Evolutionary conservation across 1,284 basidiomycete genomes (phyloP), one percentile per base, ranked within the genome.

Genomic region (Malassezia cuniculi): DNA sequence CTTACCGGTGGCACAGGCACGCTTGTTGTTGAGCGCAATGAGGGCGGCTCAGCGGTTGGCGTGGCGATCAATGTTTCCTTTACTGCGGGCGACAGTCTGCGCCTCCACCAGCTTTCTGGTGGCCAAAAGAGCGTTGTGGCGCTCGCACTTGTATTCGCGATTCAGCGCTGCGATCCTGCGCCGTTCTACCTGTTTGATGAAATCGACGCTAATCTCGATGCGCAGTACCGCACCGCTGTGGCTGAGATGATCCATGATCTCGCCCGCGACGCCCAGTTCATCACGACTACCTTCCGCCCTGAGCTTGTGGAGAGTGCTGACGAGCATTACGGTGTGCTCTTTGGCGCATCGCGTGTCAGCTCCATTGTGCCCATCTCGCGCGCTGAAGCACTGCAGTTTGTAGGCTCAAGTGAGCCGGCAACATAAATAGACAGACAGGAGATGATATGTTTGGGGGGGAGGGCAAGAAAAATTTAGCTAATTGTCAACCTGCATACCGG

Each of bases 111-210:
- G 66, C 71, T 99, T 5, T 94, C 89, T 2, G 93, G 93, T 36
- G 93, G 93, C 6, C 93, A 99, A 60, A 97, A 97, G 67, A 89
- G 87, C 1, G 73, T 99, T 9, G 93, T 97, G 4, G 93, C 93
- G 0, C 78, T 99, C 19, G 86, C 93, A 1, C 82, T 85, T 22
- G 89, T 99, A 14, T 97, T 97, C 63, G 87, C 90, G 6, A 97
- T 97, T 56, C 93, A 99, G 68, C 94, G 93, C 69, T 95, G 89
- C 68, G 93, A 99, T 63, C 93, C 93, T 1, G 93, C 93, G 0
- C 93, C 93, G 1, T 99, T 99, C 73, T 97, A 97, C 69, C 75
- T 99, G n/a, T 97, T 97, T 64, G 93, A 99, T 67, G 93, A 99
- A 74, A 95, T 95, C 61, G 90, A 97, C 59, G 90, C 90, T 35